phyloP scores from a whole-genome alignment of 768 basidiomycete genomes.

The Pulveroboletus sp. region DNA sequence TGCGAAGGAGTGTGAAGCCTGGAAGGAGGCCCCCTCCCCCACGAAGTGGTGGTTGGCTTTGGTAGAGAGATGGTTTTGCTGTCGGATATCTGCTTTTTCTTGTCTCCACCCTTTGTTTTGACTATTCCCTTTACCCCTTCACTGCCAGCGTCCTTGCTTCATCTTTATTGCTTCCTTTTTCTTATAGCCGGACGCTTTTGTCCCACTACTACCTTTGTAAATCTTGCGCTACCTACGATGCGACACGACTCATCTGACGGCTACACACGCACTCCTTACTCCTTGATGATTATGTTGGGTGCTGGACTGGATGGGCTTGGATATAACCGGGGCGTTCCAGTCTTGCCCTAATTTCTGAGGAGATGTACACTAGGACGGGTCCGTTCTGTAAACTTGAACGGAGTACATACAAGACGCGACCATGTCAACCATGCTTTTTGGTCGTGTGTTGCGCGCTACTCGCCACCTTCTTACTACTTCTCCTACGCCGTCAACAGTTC shows the following conservation, averaged over 20 bases:
- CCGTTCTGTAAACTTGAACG: neutral
- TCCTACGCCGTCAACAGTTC: neutral
- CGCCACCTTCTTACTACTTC: no score
- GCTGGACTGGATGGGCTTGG: constrained; percentile 3
- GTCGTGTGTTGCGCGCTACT: constrained; percentile 1
- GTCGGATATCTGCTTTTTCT: constrained; percentile 35
- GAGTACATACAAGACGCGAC: no score
- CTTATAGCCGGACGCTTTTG: constrained; percentile 6
- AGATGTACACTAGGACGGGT: constrained; percentile 11
- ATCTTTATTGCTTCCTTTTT: constrained; percentile 7
- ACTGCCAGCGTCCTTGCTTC: constrained; percentile 15
- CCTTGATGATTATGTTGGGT: constrained; percentile 8
- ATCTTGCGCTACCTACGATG: constrained; percentile 18
- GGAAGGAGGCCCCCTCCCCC: constrained; percentile 48
- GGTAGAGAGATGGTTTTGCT: constrained; percentile 35
- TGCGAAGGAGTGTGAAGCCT: constrained; percentile 40
- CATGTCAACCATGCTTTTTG: no score
- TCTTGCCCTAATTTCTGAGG: neutral
- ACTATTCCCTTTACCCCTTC: constrained; percentile 24
- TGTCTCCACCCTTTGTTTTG: constrained; percentile 16
- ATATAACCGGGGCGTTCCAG: neutral
- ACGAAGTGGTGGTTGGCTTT: constrained; percentile 51
- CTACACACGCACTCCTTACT: constrained; percentile 17
- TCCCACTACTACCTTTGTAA: constrained; percentile 12
- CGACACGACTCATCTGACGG: constrained; percentile 25